Conservation (phyloP, 78 protist species). For the Monosiga brevicollis region DNA sequence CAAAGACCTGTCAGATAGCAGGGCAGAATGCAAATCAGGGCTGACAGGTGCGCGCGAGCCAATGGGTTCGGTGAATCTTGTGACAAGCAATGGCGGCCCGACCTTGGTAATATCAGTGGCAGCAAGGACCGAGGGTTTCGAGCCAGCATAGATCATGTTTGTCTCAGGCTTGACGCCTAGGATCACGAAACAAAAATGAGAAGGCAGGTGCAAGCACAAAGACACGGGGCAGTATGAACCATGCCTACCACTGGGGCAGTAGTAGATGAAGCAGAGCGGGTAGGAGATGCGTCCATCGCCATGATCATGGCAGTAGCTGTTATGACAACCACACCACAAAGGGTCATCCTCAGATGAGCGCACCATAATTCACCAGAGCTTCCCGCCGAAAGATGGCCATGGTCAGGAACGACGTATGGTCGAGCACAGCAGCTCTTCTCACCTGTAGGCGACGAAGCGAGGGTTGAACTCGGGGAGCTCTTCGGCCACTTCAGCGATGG, state of each 20-base stretch:
- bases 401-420: no score
- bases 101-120: conserved; percentile 36
- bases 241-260: conserved; percentile 42
- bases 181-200: neutral
- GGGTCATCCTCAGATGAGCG: no score
- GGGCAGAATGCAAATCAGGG: neutral
- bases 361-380: no score
- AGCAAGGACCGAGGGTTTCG: conserved; percentile 20
- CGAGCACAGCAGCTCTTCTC: neutral
- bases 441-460: conserved; percentile 13
- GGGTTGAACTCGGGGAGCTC: conserved; percentile 49
- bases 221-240: neutral
- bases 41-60: neutral
- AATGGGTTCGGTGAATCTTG: neutral
- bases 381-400: no score
- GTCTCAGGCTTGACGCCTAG: conserved; percentile 29
- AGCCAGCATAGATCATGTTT: conserved; percentile 51
- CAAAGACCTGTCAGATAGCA: conserved; percentile 18
- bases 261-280: conserved; percentile 53
- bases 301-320: conserved; percentile 41
- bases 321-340: neutral
- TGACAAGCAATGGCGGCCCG: neutral
- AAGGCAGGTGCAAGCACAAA: neutral
- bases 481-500: conserved; percentile 43
- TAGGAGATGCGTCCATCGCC: conserved; percentile 50